Base-by-base conservation (phyloP, 306 rosid species). In the Begonia peltatifolia region DNA sequence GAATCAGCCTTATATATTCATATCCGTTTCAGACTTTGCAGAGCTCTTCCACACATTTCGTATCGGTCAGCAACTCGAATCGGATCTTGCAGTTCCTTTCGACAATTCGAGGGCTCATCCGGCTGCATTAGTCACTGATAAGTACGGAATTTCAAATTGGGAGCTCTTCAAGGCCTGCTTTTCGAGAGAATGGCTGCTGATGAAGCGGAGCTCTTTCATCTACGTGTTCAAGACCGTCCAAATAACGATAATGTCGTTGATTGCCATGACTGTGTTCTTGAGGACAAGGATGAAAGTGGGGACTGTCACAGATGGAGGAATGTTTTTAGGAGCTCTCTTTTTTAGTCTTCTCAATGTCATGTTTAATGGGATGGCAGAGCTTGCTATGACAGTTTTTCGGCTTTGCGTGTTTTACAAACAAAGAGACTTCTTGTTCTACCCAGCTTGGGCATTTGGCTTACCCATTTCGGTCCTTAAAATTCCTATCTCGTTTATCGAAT, bases 281-380 rank as follows among this genome's bases (percentile, higher is more conserved):
- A 73, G 92, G 55, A 81, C 82, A 15, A 46, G 73, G 73, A 87
- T 84, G 94, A 17, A 64, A 10, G 64, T 72, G n/a, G 66, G 96
- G 4, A 68, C 44, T 16, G 68, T 59, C 47, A 13, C 15, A 42
- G 86, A 59, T 15, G 85, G 86, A 54, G 58, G 58, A 12, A 84
- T 81, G 43, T 84, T 70, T 71, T 55, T 44, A 7, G 96, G 96
- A 30, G 96, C 85, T n/a, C 9, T 87, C 15, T 87, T 83, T 64
- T 84, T 81, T 38, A 64, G 78, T 57, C 64, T 84, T 6, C 10
- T 63, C 14, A 84, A 81, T 73, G 59, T 84, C 43, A 76, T 87
- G 87, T 87, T 87, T 59, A 87, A 84, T 74, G 96, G 96, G 11
- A 43, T 75, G 67, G 67, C 94, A 41, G 96, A 87, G 62, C 58